A percentile compares a stretch with the other conserved stretches of the same genome.
phyloP scores from a whole-genome alignment of 306 rosid species.

The Begonia peltatifolia region DNA sequence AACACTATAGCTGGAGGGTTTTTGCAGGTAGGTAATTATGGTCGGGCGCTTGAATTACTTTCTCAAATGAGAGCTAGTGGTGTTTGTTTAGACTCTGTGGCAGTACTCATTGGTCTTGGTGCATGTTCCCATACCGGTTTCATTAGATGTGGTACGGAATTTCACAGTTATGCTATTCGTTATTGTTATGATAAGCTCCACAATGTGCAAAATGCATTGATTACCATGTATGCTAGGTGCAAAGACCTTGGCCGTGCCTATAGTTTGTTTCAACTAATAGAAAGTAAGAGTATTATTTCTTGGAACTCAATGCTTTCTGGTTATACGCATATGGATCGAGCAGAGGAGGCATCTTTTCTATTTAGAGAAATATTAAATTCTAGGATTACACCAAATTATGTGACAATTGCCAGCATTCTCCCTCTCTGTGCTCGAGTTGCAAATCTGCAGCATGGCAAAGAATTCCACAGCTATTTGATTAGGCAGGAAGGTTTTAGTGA shows the following conservation, averaged over 20 bases:
- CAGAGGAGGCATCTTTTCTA: constrained; percentile 57
- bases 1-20: constrained; percentile 69
- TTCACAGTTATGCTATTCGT: constrained; percentile 60
- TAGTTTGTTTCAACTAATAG: constrained; percentile 32
- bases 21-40: constrained; percentile 34
- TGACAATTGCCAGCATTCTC: constrained; percentile 76
- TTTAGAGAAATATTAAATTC: constrained; percentile 53
- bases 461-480: constrained; percentile 68
- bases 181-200: constrained; percentile 25
- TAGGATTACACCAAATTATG: constrained; percentile 51
- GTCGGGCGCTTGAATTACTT: constrained; percentile 42
- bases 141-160: constrained; percentile 63
- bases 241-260: constrained; percentile 50
- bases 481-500: constrained; percentile 37
- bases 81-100: constrained; percentile 44
- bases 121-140: constrained; percentile 67
- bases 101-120: constrained; percentile 47
- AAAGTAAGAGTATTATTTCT: constrained; percentile 39
- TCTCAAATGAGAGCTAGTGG: constrained; percentile 48
- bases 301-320: constrained; percentile 92
- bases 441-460: constrained; percentile 77
- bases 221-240: constrained; percentile 90
- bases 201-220: constrained; percentile 49
- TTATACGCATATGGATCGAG: constrained; percentile 40
- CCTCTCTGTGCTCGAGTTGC: constrained; percentile 86